Evolutionary conservation across 768 basidiomycete species (phyloP).

Genomic region (Trametopsis cervina): DNA sequence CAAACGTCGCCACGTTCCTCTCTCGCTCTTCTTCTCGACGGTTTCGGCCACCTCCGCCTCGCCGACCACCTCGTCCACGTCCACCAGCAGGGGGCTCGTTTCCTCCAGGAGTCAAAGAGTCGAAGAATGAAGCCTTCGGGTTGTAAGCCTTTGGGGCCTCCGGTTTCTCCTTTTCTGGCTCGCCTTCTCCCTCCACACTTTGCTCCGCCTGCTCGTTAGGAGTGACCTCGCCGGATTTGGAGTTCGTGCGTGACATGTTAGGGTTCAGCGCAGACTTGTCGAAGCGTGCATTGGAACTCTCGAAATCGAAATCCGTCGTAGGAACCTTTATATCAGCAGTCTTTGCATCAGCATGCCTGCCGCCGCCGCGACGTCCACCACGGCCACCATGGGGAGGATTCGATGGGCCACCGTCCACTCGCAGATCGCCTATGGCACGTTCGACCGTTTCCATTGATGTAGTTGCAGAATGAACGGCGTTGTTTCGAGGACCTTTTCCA

Average conservation of each 20-base stretch:
- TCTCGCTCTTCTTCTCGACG: constrained; percentile 80
- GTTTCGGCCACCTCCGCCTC: constrained; percentile 51
- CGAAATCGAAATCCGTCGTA: constrained; percentile 76
- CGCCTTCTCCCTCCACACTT: constrained; percentile 24
- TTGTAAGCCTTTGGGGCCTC: constrained; percentile 55
- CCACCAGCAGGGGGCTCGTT: constrained; percentile 32
- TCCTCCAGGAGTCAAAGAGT: constrained; percentile 51
- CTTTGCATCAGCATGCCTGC: constrained; percentile 27
- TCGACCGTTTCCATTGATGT: constrained; percentile 72
- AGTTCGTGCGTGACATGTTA: background rate
- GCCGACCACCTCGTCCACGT: constrained; percentile 36
- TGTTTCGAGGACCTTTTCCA: constrained; percentile 28
- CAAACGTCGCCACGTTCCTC: constrained; percentile 82
- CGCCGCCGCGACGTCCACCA: constrained; percentile 34
- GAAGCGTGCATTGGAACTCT: constrained; percentile 69
- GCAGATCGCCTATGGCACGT: constrained; percentile 45
- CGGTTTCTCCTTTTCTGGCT: constrained; percentile 30
- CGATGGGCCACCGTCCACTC: constrained; percentile 24
- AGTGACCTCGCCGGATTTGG: constrained; percentile 17
- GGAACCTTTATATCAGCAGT: constrained; percentile 49
- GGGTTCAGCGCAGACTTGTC: constrained; percentile 56
- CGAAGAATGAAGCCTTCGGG: constrained; percentile 76
- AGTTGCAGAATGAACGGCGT: constrained; percentile 62
- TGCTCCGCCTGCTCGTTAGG: constrained; percentile 18
- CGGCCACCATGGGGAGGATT: constrained; percentile 14